Percentiles rank a stretch among this genome's conserved stretches.
Conservation (phyloP, 2,329 filamentous ascomycete species). For the Xylariaceae sp. region DNA sequence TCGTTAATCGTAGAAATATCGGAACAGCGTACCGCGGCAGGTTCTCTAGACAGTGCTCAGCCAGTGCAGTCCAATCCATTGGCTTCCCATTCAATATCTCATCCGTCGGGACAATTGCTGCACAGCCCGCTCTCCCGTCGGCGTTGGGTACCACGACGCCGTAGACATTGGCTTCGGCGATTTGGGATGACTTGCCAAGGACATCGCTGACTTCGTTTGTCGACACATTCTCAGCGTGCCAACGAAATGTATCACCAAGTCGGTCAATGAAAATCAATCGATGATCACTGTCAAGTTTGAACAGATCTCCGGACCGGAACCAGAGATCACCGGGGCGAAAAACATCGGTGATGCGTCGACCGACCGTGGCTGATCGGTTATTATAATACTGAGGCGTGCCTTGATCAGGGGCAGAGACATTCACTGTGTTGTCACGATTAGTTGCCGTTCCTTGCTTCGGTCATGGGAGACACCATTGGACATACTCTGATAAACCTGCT, state of each 20-base stretch:
- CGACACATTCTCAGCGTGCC: conserved; percentile 49
- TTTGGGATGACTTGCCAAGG: conserved; percentile 35
- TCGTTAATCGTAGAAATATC: conserved; percentile 37
- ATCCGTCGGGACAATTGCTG: conserved; percentile 36
- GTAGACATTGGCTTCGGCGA: conserved; percentile 42
- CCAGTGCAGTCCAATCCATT: conserved; percentile 32
- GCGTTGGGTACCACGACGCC: conserved; percentile 40
- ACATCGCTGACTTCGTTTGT: conserved; percentile 42
- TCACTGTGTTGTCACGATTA: conserved; percentile 10
- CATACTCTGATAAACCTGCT: conserved; percentile 60
- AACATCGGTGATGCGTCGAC: conserved; percentile 60
- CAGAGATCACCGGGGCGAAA: conserved; percentile 64
- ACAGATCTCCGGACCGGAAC: conserved; percentile 64
- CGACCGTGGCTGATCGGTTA: conserved; percentile 57
- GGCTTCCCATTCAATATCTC: conserved; percentile 24
- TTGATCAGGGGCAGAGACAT: conserved; percentile 50
- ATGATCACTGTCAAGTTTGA: conserved; percentile 57
- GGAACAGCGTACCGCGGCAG: conserved; percentile 45
- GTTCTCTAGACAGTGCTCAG: conserved; percentile 32
- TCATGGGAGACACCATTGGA: background rate
- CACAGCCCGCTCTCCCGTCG: conserved; percentile 42
- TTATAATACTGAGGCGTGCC: conserved; percentile 55
- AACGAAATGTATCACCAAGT: conserved; percentile 69
- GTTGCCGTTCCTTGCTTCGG: no score
- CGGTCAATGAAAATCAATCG: conserved; percentile 65